Evolutionary conservation across 2,329 filamentous ascomycete species (phyloP), one percentile per base, ranked within the genome.

Genomic region (Colletotrichum liriopes): DNA sequence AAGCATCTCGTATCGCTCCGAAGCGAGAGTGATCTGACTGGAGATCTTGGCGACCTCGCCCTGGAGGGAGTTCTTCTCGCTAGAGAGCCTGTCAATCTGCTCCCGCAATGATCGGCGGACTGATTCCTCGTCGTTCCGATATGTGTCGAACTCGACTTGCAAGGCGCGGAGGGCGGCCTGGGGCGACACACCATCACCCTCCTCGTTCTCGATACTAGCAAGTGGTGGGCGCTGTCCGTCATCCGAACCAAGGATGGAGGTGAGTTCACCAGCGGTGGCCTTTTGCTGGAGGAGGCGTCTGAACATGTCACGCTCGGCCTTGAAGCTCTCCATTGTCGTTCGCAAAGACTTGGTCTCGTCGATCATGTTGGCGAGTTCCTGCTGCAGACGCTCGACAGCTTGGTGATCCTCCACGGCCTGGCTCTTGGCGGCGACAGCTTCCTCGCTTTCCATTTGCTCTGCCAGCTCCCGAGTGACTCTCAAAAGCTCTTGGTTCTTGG

Each of bases 301-400:
- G 91, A 98, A 98, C 90, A 98, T 98, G 80, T 99, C 96, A 74
- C 96, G 92, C 84, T 99, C 96, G 77, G 95, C 94, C 80, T 96
- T 94, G 81, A 97, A 98, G 81, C 94, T 97, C 84, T 98, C 94
- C 74, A 95, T 93, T 69, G 95, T 94, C 39, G 93, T 91, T 54
- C 93, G 91, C 75, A 98, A 92, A 16, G 93, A 93, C 76, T 92
- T 90, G 64, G 97, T 90, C 79, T 98, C 95, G 75, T 98, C 96
- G 71, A 94, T 91, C 81, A 96, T 81, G 61, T 93, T 91, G 75
- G 92, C 88, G 32, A 97, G 88, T 75, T 94, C 91, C 65, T 92
- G 89, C 74, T 94, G 88, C 41, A 96, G 84, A 56, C 88, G 89
- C 76, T 93, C 90, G n/a, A 96, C 88, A 79, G 95, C 92, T 73